phyloP scores from a whole-genome alignment of 768 basidiomycete genomes.

The Crucibulum laeve region DNA sequence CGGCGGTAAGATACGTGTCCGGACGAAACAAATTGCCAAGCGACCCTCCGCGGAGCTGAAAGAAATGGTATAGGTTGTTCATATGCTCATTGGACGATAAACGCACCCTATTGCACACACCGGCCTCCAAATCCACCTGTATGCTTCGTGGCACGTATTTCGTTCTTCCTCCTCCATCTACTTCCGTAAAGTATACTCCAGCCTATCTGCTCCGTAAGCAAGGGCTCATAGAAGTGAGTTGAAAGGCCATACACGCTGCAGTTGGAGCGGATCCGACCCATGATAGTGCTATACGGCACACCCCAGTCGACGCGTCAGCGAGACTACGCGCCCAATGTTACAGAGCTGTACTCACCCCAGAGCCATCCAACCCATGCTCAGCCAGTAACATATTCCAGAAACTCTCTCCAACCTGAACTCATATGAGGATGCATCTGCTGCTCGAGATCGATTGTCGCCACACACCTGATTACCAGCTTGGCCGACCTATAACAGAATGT shows the following conservation, averaged over 20 bases:
- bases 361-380: conserved; percentile 77
- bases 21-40: conserved; percentile 80
- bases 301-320: background rate
- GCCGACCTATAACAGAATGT: conserved; percentile 45
- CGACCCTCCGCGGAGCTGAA: conserved; percentile 61
- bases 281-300: conserved; percentile 49
- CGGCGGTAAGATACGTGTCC: conserved; percentile 73
- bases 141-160: conserved; percentile 91
- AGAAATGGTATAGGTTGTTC: background rate
- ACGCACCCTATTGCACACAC: conserved; percentile 76
- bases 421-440: conserved; percentile 8
- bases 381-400: conserved; percentile 89
- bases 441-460: conserved; percentile 7
- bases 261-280: conserved; percentile 71
- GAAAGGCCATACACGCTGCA: conserved; percentile 52
- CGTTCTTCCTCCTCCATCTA: conserved; percentile 42
- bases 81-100: background rate
- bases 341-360: conserved; percentile 49
- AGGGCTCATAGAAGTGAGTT: background rate
- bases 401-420: conserved; percentile 62
- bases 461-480: conserved; percentile 57
- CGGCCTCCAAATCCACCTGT: conserved; percentile 86
- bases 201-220: conserved; percentile 36
- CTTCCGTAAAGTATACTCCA: conserved; percentile 79
- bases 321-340: background rate